A percentile compares a stretch with the other conserved stretches of the same genome.
Conservation (phyloP, 2,329 filamentous ascomycete genomes). For the Colletotrichum sp. region DNA sequence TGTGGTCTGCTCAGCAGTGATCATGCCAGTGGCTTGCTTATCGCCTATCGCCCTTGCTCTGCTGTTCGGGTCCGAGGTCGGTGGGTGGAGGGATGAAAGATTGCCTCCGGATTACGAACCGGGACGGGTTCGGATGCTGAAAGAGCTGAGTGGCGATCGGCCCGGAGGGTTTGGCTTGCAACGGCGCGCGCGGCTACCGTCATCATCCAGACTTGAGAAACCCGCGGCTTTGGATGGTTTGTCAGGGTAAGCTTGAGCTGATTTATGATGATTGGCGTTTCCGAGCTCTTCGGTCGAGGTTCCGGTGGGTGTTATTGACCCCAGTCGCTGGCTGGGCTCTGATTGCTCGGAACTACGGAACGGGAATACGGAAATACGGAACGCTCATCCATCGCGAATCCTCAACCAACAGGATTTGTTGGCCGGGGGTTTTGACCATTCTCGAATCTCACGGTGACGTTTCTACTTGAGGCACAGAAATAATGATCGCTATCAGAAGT, state of each 20-base stretch:
- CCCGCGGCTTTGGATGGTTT: background rate
- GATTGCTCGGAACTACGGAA: background rate
- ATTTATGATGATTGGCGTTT: background rate
- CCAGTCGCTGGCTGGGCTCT: background rate
- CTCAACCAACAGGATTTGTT: background rate
- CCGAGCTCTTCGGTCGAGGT: background rate
- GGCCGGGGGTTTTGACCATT: background rate
- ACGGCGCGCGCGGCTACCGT: background rate
- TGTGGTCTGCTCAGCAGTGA: background rate
- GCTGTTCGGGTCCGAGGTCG: background rate
- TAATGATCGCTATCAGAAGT: fast-evolving
- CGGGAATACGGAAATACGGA: background rate
- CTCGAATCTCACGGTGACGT: background rate
- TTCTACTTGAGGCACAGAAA: background rate
- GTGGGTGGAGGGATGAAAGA: background rate
- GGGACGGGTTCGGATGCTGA: background rate
- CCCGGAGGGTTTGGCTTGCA: background rate
- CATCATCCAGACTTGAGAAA: background rate
- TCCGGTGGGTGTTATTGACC: background rate
- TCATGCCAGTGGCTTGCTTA: background rate
- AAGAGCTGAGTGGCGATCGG: background rate
- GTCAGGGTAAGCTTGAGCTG: background rate
- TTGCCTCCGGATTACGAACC: background rate
- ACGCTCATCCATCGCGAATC: background rate
- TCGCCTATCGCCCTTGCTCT: background rate